A percentile compares a stretch with the other conserved stretches of the same genome.
phyloP scores from a whole-genome alignment of 2,329 filamentous ascomycete species.

The Aspergillus unguis region DNA sequence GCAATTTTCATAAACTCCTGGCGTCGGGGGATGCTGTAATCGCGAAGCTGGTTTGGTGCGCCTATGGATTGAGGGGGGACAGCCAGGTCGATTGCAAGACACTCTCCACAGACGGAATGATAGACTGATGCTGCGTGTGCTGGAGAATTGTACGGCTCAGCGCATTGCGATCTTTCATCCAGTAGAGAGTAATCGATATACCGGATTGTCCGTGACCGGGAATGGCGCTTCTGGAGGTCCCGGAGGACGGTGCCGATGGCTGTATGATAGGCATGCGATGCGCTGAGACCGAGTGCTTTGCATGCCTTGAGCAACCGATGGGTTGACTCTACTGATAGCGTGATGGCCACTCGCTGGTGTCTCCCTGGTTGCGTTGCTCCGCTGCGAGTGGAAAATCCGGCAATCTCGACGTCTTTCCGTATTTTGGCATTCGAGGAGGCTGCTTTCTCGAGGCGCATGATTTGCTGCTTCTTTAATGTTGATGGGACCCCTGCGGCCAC shows the following conservation, averaged over 20 bases:
- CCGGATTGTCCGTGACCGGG: conserved; percentile 16
- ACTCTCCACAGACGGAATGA: conserved; percentile 24
- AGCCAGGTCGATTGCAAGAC: conserved; percentile 19
- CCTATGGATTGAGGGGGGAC: conserved; percentile 7
- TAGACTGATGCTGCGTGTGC: conserved; percentile 21
- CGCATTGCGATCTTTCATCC: conserved; percentile 23
- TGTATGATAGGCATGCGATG: conserved; percentile 27
- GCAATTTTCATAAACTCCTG: conserved; percentile 14
- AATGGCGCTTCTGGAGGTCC: conserved; percentile 13
- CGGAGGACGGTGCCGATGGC: conserved; percentile 21
- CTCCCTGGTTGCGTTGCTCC: conserved; percentile 13
- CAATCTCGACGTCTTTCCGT: conserved; percentile 17
- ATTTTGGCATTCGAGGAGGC: conserved; percentile 14
- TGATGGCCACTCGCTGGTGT: conserved; percentile 21
- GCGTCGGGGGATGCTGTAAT: background rate
- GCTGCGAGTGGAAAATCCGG: conserved; percentile 17
- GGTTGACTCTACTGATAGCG: conserved; percentile 13
- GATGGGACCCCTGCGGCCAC: conserved; percentile 20
- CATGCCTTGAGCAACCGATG: conserved; percentile 16
- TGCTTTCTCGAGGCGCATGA: conserved; percentile 8
- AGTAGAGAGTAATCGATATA: conserved; percentile 25
- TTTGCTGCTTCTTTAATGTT: conserved; percentile 8
- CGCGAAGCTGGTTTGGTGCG: background rate
- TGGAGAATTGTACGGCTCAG: conserved; percentile 17
- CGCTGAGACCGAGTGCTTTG: conserved; percentile 12